Evolutionary conservation across 2,329 filamentous ascomycete species (phyloP).

Genomic region (Pseudogymnoascus sp.): DNA sequence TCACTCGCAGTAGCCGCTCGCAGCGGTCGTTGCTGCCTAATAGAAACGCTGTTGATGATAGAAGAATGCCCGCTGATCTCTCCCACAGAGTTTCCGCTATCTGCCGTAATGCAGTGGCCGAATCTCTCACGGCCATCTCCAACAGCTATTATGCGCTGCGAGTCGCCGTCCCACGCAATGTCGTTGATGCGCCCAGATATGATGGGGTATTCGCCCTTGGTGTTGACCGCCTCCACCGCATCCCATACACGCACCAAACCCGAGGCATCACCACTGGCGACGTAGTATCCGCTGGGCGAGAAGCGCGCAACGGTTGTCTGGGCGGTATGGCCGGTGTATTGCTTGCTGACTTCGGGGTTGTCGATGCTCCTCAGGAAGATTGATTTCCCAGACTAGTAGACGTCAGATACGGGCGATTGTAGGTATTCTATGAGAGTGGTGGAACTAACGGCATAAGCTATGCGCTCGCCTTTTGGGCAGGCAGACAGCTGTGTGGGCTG

Average conservation of each 20-base stretch:
- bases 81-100: constrained; percentile 92
- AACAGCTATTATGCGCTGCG: constrained; percentile 90
- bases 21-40: constrained; percentile 83
- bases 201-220: constrained; percentile 88
- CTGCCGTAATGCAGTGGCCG: constrained; percentile 88
- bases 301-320: constrained; percentile 90
- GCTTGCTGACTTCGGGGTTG: constrained; percentile 71
- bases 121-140: constrained; percentile 91
- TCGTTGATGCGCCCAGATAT: constrained; percentile 94
- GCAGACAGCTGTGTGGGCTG: constrained; percentile 82
- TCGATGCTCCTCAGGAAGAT: constrained; percentile 95
- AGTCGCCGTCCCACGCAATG: constrained; percentile 95
- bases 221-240: constrained; percentile 71
- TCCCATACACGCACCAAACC: constrained; percentile 92
- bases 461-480: constrained; percentile 81
- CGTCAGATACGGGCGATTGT: constrained; percentile 10
- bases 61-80: constrained; percentile 90
- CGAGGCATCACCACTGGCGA: constrained; percentile 82
- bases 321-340: constrained; percentile 87
- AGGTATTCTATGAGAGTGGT: neutral
- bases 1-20: constrained; percentile 87
- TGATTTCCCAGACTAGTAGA: constrained; percentile 76
- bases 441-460: constrained; percentile 77
- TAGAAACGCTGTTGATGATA: constrained; percentile 81
- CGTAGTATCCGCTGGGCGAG: constrained; percentile 87